Base-by-base conservation (phyloP, 1,284 basidiomycete genomes). In the Hemileia vastatrix region DNA sequence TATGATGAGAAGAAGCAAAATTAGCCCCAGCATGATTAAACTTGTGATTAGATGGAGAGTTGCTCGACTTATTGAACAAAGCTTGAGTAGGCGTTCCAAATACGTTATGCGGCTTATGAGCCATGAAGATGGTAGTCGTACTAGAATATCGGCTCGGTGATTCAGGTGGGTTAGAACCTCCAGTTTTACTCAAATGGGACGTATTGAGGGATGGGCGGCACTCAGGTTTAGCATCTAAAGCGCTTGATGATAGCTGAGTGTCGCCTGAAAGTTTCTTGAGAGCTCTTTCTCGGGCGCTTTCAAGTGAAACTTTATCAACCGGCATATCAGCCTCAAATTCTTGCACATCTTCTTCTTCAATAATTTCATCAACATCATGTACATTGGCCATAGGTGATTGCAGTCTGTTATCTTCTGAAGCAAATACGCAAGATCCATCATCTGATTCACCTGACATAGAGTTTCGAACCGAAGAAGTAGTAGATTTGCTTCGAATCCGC, bases 1-100 rank as follows among this genome's bases (percentile, higher is more conserved):
- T 62, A 19, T 49, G 43, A 45, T 62, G 55, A 8, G 52, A n/a
- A 15, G 53, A 6, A 36, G 36, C 58, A 6, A 51, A 44, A 4
- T 51, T 23, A 27, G 32, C 50, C 13, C 36, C 49, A 15, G 51
- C 31, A 13, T 45, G 1, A 21, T 31, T 54, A 40, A 62, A 54
- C 31, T 55, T 62, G 19, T 18, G 23, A 21, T 36, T 13, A 19
- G 55, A 13, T n/a, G 59, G 59, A 1, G 59, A 62, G n/a, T n/a
- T 13, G 15, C 9, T 54, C 4, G 36, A 21, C 2, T 53, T 51
- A 15, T 43, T 24, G 32, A 62, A 54, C 49, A 62, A 62, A 18
- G 59, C 59, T 48, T 62, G 59, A 21, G 59, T 62, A 9, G 59
- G 59, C 24, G 59, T 62, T 31, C 59, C 59, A 43, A 62, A 62